Evolutionary conservation across 169 alveolate species (phyloP), one percentile per base, ranked within the genome.

Genomic region (Plasmodium knowlesi): DNA sequence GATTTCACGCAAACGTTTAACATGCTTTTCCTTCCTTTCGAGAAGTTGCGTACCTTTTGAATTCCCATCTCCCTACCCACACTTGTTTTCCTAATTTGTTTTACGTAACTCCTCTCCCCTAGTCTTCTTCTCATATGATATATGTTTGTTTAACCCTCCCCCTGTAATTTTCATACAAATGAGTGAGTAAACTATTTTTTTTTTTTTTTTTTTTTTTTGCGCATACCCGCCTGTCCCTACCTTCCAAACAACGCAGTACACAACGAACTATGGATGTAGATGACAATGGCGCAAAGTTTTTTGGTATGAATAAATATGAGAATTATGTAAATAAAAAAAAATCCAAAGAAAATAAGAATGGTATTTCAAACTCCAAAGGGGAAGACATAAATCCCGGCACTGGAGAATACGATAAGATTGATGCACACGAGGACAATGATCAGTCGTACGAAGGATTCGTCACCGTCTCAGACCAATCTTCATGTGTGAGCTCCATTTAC

Each of bases 401-500:
- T 19, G 43, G 67, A 28, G 19, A 57, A 25, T 67, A 67, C 57
- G 73, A 83, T 32, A 54, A 19, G 43, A n/a, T 50, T 41, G 25
- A 86, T 16, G 43, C 30, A 37, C 54, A 50, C 22, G 74, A 50
- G 43, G 46, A 25, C 41, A 84, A 25, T 74, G 81, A 74, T 9
- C 79, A 86, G 28, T 86, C 93, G 9, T 37, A 73, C 71, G 86
- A 86, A n/a, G 81, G 93, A 25, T 86, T 76, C 37, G 84, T 86
- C 79, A 86, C 79, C 57, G 34, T 86, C n/a, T 86, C 93, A 37
- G 93, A 86, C 70, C 86, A 74, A n/a, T 74, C 79, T 9, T 86
- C 88, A 28, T 86, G 50, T 76, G 74, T 73, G 32, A 41, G 86
- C 79, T 86, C 93, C n/a, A 22, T 86, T 76, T 86, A 74, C 61